A percentile compares a stretch with the other conserved stretches of the same genome.
Conservation (phyloP, 2,329 filamentous ascomycete genomes). For the Pseudocercospora musae region DNA sequence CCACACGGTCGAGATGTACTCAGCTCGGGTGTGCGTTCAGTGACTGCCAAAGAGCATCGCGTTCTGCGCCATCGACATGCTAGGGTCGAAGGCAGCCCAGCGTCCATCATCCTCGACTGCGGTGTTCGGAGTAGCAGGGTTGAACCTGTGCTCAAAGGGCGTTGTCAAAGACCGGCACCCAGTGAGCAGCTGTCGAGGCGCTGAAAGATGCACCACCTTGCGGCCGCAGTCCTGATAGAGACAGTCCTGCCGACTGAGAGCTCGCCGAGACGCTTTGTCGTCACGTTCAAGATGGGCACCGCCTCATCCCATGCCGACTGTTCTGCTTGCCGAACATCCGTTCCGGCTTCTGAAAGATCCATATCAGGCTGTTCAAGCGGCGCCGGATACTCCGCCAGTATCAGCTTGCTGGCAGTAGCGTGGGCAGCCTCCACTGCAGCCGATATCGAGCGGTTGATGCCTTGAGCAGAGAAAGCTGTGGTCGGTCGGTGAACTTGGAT, state of each 20-base stretch:
- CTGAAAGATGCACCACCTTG: slow-evolving; percentile 43
- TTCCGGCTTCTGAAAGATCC: neutral
- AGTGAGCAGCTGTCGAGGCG: slow-evolving; percentile 1
- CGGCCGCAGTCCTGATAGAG: slow-evolving; percentile 41
- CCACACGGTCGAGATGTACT: neutral
- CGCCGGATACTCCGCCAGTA: slow-evolving; percentile 38
- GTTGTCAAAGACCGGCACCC: neutral
- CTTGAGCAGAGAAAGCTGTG: slow-evolving; percentile 73
- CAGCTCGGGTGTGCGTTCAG: neutral
- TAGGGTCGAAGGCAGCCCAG: slow-evolving; percentile 9
- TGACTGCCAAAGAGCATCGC: neutral
- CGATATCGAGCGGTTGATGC: slow-evolving; percentile 61
- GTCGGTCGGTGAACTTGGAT: slow-evolving; percentile 64
- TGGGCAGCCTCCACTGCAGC: slow-evolving; percentile 60
- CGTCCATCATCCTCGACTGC: slow-evolving; percentile 12
- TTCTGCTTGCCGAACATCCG: neutral
- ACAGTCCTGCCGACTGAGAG: slow-evolving; percentile 48
- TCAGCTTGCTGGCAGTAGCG: slow-evolving; percentile 34
- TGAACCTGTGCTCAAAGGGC: neutral
- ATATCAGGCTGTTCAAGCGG: neutral
- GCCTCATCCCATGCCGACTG: slow-evolving; percentile 44
- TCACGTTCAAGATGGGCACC: slow-evolving; percentile 48
- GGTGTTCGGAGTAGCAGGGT: slow-evolving; percentile 5
- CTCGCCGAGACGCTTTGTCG: slow-evolving; percentile 40
- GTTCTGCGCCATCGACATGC: slow-evolving; percentile 4